phyloP scores from a whole-genome alignment of 1,284 basidiomycete species.

The Veloporphyrellus conicus region DNA sequence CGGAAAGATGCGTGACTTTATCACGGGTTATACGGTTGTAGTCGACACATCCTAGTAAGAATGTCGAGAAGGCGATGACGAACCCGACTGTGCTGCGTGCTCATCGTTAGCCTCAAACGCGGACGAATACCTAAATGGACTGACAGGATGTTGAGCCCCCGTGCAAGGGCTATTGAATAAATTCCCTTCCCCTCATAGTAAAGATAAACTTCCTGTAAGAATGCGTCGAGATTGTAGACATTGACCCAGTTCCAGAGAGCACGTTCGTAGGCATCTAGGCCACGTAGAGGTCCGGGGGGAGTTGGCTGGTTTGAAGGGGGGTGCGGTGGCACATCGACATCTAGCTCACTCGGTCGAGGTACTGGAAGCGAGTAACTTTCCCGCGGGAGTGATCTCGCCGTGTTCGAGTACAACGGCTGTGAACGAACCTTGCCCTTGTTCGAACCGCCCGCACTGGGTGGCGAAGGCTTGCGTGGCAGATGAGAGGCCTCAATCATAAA shows the following conservation, averaged over 20 bases:
- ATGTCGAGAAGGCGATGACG: slow-evolving; percentile 95
- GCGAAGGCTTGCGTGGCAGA: slow-evolving; percentile 31
- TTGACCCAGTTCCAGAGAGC: slow-evolving; percentile 99
- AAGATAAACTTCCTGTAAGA: slow-evolving; percentile 90
- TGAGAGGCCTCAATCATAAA: slow-evolving; percentile 70
- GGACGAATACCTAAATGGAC: slow-evolving; percentile 36
- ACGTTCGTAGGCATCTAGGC: slow-evolving; percentile 80
- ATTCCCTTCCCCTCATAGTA: slow-evolving; percentile 97
- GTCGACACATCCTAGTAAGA: slow-evolving; percentile 92
- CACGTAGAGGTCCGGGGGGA: slow-evolving; percentile 53
- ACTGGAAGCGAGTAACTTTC: slow-evolving; percentile 35
- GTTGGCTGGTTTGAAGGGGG: slow-evolving; percentile 25
- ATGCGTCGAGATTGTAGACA: slow-evolving; percentile 92
- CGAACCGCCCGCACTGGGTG: slow-evolving; percentile 27
- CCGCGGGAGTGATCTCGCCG: slow-evolving; percentile 42
- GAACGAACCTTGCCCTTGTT: slow-evolving; percentile 39
- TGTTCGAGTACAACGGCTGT: slow-evolving; percentile 47
- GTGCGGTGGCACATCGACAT: slow-evolving; percentile 34
- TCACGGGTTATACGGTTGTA: slow-evolving; percentile 73
- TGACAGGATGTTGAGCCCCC: slow-evolving; percentile 87
- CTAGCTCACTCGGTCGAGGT: slow-evolving; percentile 63
- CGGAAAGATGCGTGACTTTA: slow-evolving; percentile 61
- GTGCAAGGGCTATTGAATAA: slow-evolving; percentile 86
- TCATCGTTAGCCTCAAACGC: slow-evolving; percentile 23
- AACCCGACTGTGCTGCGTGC: slow-evolving; percentile 85